Conservation (phyloP, 495 filamentous ascomycete species). For the Penicillium cosmopolitanum region DNA sequence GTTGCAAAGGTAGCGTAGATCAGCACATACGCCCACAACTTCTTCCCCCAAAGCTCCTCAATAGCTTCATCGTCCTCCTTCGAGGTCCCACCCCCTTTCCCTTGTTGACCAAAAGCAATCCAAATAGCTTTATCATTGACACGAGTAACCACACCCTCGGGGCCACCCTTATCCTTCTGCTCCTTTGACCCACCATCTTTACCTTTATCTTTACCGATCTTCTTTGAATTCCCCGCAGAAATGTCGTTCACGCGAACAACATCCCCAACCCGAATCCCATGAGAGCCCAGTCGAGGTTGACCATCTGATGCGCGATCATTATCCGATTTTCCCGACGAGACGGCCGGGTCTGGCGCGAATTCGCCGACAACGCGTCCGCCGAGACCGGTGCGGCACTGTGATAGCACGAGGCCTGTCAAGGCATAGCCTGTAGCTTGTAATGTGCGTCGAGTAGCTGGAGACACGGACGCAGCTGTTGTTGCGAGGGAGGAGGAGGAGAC, state of each 20-base stretch:
- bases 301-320: slow-evolving; percentile 43
- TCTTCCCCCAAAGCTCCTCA: slow-evolving; percentile 61
- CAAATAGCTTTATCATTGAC: slow-evolving; percentile 60
- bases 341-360: slow-evolving; percentile 73
- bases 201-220: slow-evolving; percentile 64
- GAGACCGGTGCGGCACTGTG: slow-evolving; percentile 85
- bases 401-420: slow-evolving; percentile 73
- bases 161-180: slow-evolving; percentile 55
- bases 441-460: slow-evolving; percentile 67
- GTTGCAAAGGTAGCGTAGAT: slow-evolving; percentile 2
- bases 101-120: slow-evolving; percentile 69
- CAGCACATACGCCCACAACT: slow-evolving; percentile 61
- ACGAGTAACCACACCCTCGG: slow-evolving; percentile 80
- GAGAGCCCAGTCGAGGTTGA: slow-evolving; percentile 60
- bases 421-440: slow-evolving; percentile 88
- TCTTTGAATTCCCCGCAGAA: slow-evolving; percentile 67
- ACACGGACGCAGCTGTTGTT: slow-evolving; percentile 71
- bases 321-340: slow-evolving; percentile 35
- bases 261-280: slow-evolving; percentile 87
- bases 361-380: slow-evolving; percentile 88
- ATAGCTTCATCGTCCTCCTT: slow-evolving; percentile 62
- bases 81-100: slow-evolving; percentile 48
- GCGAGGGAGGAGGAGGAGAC: slow-evolving; percentile 54
- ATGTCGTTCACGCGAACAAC: slow-evolving; percentile 82
- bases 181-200: slow-evolving; percentile 55